Conservation (phyloP, 192 early-diverging fungal genomes). For the Linnemannia zychae region DNA sequence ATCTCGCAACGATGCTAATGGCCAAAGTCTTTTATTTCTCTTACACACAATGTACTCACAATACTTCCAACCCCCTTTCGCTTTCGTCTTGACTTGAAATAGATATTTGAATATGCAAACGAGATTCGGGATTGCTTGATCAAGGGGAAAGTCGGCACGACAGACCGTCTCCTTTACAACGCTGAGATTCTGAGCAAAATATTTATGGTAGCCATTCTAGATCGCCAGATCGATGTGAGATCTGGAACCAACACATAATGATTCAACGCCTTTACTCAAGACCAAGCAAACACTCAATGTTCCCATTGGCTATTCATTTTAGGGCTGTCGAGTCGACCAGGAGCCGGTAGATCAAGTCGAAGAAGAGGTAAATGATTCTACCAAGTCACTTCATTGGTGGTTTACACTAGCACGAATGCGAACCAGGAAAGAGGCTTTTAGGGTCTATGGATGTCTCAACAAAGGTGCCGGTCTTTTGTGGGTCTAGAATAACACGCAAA, state of each 20-base stretch:
- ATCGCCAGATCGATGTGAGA: background rate
- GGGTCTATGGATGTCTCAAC: background rate
- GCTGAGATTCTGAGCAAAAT: conserved; percentile 54
- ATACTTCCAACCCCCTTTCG: background rate
- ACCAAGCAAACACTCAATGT: background rate
- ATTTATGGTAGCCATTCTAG: conserved; percentile 31
- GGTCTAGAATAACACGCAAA: background rate
- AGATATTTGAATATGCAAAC: conserved; percentile 55
- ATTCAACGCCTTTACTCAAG: background rate
- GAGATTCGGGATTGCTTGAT: conserved; percentile 52
- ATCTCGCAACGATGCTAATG: background rate
- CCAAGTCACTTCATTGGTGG: background rate
- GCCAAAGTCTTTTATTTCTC: background rate
- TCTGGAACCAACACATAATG: background rate
- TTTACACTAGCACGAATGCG: background rate
- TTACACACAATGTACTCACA: background rate
- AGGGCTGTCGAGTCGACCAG: conserved; percentile 48
- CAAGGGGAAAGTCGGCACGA: conserved; percentile 44
- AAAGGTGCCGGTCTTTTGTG: background rate
- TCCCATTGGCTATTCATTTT: background rate
- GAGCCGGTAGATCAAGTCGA: conserved; percentile 33
- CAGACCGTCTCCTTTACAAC: conserved; percentile 50
- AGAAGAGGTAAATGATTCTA: conserved; percentile 25
- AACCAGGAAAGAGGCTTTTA: background rate
- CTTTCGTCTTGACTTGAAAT: conserved; percentile 4